phyloP scores from a whole-genome alignment of 345 rosid genomes.

The Cochlearia excelsa region DNA sequence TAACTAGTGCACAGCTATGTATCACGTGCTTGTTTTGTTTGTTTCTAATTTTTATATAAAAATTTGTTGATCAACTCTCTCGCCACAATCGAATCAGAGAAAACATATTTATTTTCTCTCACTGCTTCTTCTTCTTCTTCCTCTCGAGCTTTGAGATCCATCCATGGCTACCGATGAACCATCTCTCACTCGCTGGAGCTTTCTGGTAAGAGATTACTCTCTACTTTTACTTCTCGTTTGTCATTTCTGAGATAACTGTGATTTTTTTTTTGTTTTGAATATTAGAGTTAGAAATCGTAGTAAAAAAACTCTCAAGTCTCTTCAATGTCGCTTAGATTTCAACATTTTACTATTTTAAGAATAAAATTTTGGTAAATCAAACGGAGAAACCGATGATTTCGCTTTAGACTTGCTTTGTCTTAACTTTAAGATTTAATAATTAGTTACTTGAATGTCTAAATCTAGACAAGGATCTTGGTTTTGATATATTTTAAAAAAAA shows the following conservation, averaged over 20 bases:
- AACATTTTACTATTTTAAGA: background rate
- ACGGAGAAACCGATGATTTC: constrained; percentile 33
- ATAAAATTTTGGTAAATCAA: background rate
- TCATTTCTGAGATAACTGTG: too few relatives aligned
- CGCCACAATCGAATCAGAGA: constrained; percentile 8
- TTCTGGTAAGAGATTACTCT: constrained; percentile 50
- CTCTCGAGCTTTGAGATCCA: constrained; percentile 17
- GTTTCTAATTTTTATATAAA: background rate
- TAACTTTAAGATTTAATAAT: too few relatives aligned
- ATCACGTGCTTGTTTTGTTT: constrained; percentile 20
- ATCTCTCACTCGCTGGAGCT: constrained; percentile 77
- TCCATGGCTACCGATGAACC: constrained; percentile 63
- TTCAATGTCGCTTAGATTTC: background rate
- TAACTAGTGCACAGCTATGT: background rate
- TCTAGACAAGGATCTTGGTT: too few relatives aligned
- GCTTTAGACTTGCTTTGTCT: too few relatives aligned
- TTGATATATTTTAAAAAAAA: background rate
- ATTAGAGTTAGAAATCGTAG: constrained; percentile 3
- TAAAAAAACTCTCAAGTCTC: constrained; percentile 1
- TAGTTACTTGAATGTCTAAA: too few relatives aligned
- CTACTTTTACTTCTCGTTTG: background rate
- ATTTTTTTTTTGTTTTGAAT: too few relatives aligned
- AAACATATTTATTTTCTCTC: background rate
- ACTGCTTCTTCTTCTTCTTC: constrained; percentile 12
- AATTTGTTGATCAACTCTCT: constrained; percentile 17